A percentile compares a stretch with the other conserved stretches of the same genome.
These are phyloP conservation scores for Chlorella vulgaris DNA, from an alignment of 139 green algal species.

Conservation along the genomic window DNA sequence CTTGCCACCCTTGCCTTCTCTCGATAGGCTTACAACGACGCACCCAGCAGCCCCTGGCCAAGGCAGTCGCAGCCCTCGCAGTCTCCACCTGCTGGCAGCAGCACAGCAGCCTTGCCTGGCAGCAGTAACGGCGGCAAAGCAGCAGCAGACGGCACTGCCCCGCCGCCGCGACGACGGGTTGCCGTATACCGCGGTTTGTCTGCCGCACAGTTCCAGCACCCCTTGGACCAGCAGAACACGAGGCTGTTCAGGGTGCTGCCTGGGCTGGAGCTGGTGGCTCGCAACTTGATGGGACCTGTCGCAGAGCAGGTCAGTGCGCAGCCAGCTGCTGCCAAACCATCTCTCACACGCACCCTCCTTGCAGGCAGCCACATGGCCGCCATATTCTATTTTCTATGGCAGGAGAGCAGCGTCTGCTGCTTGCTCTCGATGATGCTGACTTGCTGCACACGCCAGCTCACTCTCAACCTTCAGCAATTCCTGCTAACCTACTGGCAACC, in stretches of 20 bases:
- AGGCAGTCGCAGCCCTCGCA: not conserved
- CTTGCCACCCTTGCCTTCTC: no score
- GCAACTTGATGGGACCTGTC: conserved; percentile 66
- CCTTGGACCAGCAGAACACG: conserved; percentile 96
- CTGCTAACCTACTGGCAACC: no score
- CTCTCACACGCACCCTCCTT: not conserved
- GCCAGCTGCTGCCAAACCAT: no score
- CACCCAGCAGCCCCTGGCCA: conserved; percentile 28
- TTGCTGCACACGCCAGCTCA: no score
- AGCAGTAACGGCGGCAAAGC: not conserved
- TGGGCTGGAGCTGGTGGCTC: conserved; percentile 82
- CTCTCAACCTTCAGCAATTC: no score
- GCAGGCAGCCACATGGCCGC: not conserved
- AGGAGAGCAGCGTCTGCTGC: no score
- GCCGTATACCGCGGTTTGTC: conserved; percentile 2
- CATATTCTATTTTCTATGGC: no score
- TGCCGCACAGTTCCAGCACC: conserved; percentile 61
- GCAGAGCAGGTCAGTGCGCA: conserved; percentile 25
- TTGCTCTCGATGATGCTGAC: no score
- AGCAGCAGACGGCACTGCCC: not conserved
- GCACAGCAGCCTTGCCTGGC: not conserved
- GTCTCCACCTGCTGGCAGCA: not conserved
- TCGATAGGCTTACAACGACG: conserved; percentile 24
- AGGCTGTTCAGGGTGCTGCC: conserved; percentile 80
- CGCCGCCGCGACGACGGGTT: not conserved